Evolutionary conservation across 176 grass and related monocot genomes (phyloP).

Genomic region (Carex parvula): DNA sequence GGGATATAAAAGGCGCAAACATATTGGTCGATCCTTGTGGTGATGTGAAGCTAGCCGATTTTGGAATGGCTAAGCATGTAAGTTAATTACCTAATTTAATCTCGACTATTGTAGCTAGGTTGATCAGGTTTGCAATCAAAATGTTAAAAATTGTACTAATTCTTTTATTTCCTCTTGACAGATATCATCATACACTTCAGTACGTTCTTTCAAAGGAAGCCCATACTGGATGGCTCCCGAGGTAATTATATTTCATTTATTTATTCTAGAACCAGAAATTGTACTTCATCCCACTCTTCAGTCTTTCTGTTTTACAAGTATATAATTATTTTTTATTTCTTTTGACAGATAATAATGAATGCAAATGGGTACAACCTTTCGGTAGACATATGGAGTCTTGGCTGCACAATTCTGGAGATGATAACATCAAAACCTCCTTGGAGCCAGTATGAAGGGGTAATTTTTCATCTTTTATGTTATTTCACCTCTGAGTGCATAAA

Average conservation of each 20-base stretch:
- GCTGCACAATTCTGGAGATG: slow-evolving; percentile 98
- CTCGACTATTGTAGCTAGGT: not conserved
- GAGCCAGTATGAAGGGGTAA: slow-evolving; percentile 94
- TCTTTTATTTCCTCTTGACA: slow-evolving; percentile 33
- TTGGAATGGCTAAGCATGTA: slow-evolving; percentile 99
- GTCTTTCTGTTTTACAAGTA: slow-evolving; percentile 10
- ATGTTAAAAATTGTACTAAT: slow-evolving; percentile 3
- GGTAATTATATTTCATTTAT: slow-evolving; percentile 36
- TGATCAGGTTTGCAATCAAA: not conserved
- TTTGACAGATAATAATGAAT: slow-evolving; percentile 94
- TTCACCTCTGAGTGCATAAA: slow-evolving; percentile 9
- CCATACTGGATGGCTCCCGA: slow-evolving; percentile 99
- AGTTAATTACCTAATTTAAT: slow-evolving; percentile 24
- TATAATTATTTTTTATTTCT: not conserved
- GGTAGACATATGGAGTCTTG: slow-evolving; percentile 99
- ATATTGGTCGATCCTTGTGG: slow-evolving; percentile 97
- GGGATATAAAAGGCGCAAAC: slow-evolving; percentile 98
- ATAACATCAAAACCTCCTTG: slow-evolving; percentile 91
- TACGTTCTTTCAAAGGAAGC: slow-evolving; percentile 91
- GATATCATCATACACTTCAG: slow-evolving; percentile 83
- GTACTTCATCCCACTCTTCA: not conserved
- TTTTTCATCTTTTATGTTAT: slow-evolving; percentile 12
- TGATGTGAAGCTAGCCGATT: slow-evolving; percentile 96
- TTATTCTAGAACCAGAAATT: not conserved
- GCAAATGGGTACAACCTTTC: slow-evolving; percentile 88